Evolutionary conservation across 495 filamentous ascomycete species (phyloP), one percentile per base, ranked within the genome.

Genomic region (Astrothelium subdiscretum): DNA sequence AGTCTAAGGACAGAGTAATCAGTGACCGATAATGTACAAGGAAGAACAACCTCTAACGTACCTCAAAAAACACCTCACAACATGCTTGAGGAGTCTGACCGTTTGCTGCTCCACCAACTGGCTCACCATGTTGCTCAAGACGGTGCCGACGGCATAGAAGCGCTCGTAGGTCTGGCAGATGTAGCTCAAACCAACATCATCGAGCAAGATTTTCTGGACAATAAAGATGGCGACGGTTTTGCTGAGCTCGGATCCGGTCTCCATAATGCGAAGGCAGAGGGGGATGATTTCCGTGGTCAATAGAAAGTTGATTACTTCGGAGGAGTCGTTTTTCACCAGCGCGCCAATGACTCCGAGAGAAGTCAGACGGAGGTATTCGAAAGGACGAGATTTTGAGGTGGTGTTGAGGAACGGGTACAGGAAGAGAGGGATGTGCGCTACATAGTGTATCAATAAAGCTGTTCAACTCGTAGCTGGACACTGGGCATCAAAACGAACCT

Each of bases 191-290:
- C 94, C 94, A 71, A 94, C 89, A 67, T 99, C 94, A 71, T 99
- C 94, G 3, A 99, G 80, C 42, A 99, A 77, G 35, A 99, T 99
- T 77, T 99, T 99, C 77, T 99, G 94, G n/a, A 99, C 94, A 69
- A 99, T 99, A 78, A 99, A 99, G 65, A 99, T 99, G 38, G 94
- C 94, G 10, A 99, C 94, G 1, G 94, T 99, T 78, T 98, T 99
- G 80, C 91, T 96, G 51, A 99, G 79, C 72, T 99, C 94, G 0
- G 94, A 97, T 32, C 95, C 95, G 0, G 94, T 99, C 78, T 99
- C 94, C 94, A 99, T 99, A 70, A 99, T 97, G 32, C 94, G 85
- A 29, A 99, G 89, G 71, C 94, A 99, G 2, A 99, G 83, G 5
- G 94, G 94, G 60, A 99, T 99, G 67, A 99, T 99, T 74, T 99